Evolutionary conservation across 441 rosid species (phyloP).

Genomic region (Populus trichocarpa): DNA sequence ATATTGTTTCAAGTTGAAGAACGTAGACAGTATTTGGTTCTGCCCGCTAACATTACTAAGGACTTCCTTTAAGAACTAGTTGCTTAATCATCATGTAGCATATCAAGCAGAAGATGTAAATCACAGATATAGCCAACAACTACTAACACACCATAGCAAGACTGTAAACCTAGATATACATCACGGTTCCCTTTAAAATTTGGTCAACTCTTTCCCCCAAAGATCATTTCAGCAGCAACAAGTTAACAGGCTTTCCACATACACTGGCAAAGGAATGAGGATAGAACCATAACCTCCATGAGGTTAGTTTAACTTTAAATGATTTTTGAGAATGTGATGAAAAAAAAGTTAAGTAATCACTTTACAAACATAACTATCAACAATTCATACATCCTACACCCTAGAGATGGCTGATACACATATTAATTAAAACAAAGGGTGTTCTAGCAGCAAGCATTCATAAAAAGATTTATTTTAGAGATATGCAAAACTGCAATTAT

Average conservation of each 20-base stretch:
- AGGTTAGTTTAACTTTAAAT: not conserved
- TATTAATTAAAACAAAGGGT: not conserved
- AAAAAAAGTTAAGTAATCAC: not conserved
- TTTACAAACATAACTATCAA: not conserved
- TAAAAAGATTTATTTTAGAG: not conserved
- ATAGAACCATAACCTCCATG: not conserved
- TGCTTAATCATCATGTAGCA: not conserved
- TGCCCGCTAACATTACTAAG: not conserved
- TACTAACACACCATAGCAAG: not conserved
- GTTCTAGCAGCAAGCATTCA: not conserved
- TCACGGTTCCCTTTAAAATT: not conserved
- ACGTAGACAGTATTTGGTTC: not conserved
- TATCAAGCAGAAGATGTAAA: not conserved
- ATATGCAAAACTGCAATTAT: not conserved
- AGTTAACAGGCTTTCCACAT: not conserved
- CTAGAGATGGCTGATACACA: not conserved
- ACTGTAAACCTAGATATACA: conserved; percentile 4
- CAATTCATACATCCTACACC: not conserved
- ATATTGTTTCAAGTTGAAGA: too few relatives aligned
- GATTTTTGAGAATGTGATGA: not conserved
- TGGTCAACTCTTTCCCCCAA: conserved; percentile 4
- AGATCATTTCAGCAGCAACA: not conserved
- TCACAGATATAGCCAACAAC: not conserved
- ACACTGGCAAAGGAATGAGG: not conserved
- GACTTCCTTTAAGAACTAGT: not conserved